Evolutionary conservation across 202 grass and related monocot genomes (phyloP), one percentile per base, ranked within the genome.

Genomic region (Saccharum hybrid): DNA sequence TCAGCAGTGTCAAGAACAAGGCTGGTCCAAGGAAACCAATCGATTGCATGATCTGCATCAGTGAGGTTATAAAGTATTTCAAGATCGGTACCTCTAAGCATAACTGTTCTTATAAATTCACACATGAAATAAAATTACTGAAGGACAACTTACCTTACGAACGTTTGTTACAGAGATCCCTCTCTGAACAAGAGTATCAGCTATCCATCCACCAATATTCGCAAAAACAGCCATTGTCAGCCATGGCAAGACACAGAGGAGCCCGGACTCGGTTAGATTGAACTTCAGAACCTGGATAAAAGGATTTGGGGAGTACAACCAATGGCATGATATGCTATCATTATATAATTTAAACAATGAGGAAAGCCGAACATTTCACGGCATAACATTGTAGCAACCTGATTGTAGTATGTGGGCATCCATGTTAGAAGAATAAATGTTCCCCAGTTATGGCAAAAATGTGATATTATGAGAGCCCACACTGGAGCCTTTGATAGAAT

Each of bases 331-430:
- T 10, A 82, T 46, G 9, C 10, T 84, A 18, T 59, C 43, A 84
- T 76, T 88, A 38, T 23, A 52, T 81, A 40, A 12, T 72, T 60
- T 36, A 70, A 81, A 23, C 13, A 54, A 82, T 22, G 5, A 31
- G 14, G n/a, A 69, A 8, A 68, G 52, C 26, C 16, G 61, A 76
- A 84, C 22, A 76, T 56, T 89, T 72, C 10, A 72, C 71, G 8
- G 34, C 48, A 73, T 7, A 76, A 60, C 63, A 63, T 57, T 22
- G 10, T n/a, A 76, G 63, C 43, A 84, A 98, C 96, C 93, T 98
- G 96, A 39, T 96, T 98, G 84, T 98, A 98, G 86, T 98, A 96
- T 42, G 96, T 98, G 43, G 96, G 96, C 96, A 98, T 98, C 96
- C 96, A 98, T 40, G 96, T 96, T 57, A 98, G 89, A 82, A 98